Percentiles rank a stretch among this genome's conserved stretches.
phyloP scores from a whole-genome alignment of 371 early-diverging fungal species.

The Mortierella sp. region DNA sequence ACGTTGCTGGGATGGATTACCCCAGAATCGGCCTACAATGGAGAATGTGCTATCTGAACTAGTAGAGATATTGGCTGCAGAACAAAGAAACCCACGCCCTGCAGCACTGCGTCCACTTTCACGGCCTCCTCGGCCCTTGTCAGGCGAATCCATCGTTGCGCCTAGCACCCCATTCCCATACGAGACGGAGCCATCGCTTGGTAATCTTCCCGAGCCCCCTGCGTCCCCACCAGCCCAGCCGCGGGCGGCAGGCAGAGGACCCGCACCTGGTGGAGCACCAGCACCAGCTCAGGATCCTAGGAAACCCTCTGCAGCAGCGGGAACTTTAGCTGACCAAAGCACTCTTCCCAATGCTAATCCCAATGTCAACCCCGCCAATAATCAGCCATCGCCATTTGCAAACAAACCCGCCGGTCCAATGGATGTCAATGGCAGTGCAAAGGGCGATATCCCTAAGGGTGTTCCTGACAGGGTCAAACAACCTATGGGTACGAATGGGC shows the following conservation, averaged over 20 bases:
- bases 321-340: too few relatives aligned
- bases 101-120: slow-evolving; percentile 40
- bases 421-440: background rate
- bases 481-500: slow-evolving; percentile 9
- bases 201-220: too few relatives aligned
- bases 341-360: too few relatives aligned
- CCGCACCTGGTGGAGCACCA: too few relatives aligned
- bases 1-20: slow-evolving; percentile 54
- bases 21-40: slow-evolving; percentile 47
- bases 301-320: too few relatives aligned
- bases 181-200: background rate
- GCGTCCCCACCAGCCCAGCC: too few relatives aligned
- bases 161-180: slow-evolving; percentile 1
- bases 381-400: too few relatives aligned
- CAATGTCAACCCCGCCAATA: too few relatives aligned
- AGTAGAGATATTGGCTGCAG: slow-evolving; percentile 42
- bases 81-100: slow-evolving; percentile 41
- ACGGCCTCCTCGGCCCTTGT: slow-evolving; percentile 15
- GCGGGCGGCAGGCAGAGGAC: too few relatives aligned
- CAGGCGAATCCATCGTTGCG: background rate
- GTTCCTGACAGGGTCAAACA: background rate
- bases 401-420: too few relatives aligned
- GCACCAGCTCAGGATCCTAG: too few relatives aligned
- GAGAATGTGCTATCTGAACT: slow-evolving; percentile 50
- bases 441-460: background rate